Evolutionary conservation across 2,329 filamentous ascomycete genomes (phyloP).

Genomic region (Penicillium sp.): DNA sequence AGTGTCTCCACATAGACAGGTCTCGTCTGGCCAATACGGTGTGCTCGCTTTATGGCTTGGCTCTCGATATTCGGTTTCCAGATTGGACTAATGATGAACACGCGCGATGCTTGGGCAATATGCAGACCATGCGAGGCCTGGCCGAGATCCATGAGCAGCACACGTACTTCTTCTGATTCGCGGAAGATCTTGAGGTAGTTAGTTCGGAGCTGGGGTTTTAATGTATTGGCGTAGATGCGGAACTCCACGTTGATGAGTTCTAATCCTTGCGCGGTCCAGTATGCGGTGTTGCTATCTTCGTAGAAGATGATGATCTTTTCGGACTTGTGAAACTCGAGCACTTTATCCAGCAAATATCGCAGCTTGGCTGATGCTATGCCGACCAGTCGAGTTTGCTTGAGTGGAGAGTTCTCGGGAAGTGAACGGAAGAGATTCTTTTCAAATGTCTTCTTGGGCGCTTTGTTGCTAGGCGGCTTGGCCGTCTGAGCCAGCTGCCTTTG

Average conservation of each 20-base stretch:
- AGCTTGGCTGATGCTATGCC: constrained; percentile 86
- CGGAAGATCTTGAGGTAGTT: constrained; percentile 82
- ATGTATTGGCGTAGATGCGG: constrained; percentile 56
- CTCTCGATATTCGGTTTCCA: constrained; percentile 82
- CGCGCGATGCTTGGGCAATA: constrained; percentile 76
- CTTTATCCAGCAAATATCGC: constrained; percentile 76
- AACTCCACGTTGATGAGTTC: constrained; percentile 69
- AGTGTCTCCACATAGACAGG: constrained; percentile 84
- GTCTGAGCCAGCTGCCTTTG: constrained; percentile 22
- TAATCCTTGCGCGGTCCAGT: constrained; percentile 79
- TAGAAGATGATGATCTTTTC: constrained; percentile 96
- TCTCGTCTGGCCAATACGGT: constrained; percentile 79
- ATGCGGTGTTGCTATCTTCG: constrained; percentile 82
- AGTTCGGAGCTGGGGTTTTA: constrained; percentile 65
- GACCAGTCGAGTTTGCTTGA: constrained; percentile 65
- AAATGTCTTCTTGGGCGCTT: constrained; percentile 34
- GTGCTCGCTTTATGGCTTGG: constrained; percentile 87
- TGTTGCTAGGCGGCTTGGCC: constrained; percentile 28
- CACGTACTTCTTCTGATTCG: constrained; percentile 66
- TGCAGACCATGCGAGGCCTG: constrained; percentile 89
- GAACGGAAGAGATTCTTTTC: constrained; percentile 28
- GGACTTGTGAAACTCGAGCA: constrained; percentile 65
- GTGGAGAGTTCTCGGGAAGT: constrained; percentile 48
- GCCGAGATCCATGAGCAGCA: constrained; percentile 87
- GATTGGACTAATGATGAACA: constrained; percentile 88